Conservation (phyloP, 2,329 filamentous ascomycete species). For the Neodidymelliopsis sp. region DNA sequence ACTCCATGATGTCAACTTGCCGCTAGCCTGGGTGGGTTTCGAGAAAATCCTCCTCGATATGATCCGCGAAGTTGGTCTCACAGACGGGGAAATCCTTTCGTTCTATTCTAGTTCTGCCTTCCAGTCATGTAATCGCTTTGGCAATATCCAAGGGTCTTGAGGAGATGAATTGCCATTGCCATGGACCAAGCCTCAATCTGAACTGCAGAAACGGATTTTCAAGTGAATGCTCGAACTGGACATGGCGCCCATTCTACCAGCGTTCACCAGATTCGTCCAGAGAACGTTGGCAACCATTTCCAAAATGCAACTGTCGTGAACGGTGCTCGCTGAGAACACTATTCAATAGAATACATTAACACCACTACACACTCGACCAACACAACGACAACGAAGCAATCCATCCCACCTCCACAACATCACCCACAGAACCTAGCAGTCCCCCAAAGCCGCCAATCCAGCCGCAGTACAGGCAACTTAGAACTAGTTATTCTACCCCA, state of each 20-base stretch:
- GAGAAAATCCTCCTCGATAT: slow-evolving; percentile 61
- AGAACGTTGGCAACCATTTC: slow-evolving; percentile 50
- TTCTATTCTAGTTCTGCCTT: slow-evolving; percentile 62
- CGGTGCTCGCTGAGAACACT: slow-evolving; percentile 55
- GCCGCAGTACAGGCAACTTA: slow-evolving; percentile 62
- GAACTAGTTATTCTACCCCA: slow-evolving; percentile 59
- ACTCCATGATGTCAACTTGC: slow-evolving; percentile 60
- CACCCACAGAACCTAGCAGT: slow-evolving; percentile 54
- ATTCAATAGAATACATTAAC: slow-evolving; percentile 53
- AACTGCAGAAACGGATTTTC: slow-evolving; percentile 59
- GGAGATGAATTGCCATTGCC: slow-evolving; percentile 52
- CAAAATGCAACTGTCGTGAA: slow-evolving; percentile 56
- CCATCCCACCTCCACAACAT: slow-evolving; percentile 54
- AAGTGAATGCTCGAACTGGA: slow-evolving; percentile 60
- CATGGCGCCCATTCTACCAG: slow-evolving; percentile 61
- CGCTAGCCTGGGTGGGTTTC: slow-evolving; percentile 61
- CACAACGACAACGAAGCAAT: slow-evolving; percentile 62
- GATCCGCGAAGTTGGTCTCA: slow-evolving; percentile 57
- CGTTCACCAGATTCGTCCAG: slow-evolving; percentile 61
- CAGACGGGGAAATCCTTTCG: slow-evolving; percentile 53
- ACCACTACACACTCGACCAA: slow-evolving; percentile 62
- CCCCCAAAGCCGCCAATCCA: slow-evolving; percentile 58
- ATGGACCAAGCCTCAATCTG: slow-evolving; percentile 60
- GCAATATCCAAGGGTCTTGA: slow-evolving; percentile 62
- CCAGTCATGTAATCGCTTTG: slow-evolving; percentile 63